Evolutionary conservation across 1,284 basidiomycete genomes (phyloP), one percentile per base, ranked within the genome.

Genomic region (Heterobasidion parviporum): DNA sequence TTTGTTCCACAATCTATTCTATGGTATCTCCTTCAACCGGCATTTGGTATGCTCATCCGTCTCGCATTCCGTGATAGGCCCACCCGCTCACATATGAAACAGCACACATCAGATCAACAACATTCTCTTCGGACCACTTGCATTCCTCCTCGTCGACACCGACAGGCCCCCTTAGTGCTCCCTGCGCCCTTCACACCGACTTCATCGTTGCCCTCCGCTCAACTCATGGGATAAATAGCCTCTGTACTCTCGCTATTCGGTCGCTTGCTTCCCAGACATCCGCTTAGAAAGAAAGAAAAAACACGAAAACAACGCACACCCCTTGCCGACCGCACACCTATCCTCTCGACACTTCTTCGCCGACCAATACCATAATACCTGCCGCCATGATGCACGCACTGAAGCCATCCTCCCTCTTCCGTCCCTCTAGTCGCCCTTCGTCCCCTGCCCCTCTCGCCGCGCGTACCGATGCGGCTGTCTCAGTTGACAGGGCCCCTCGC

Each of bases 141-240:
- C 70, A 60, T 75, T 74, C 73, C 69, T 74, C 68, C 76, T 83
- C 63, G 71, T 84, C 67, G 82, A 82, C 79, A 81, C 79, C 59
- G 86, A 90, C 77, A 76, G 83, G 61, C 87, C 87, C 67, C 87
- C 88, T 80, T 89, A 84, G 79, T 70, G 68, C 69, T 66, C 52
- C 20, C 54, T 57, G 52, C 45, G 41, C 53, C 53, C 48, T 38
- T 18, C 44, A 43, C 48, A 48, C 41, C 57, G 50, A 52, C 55
- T 48, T 14, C 16, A 41, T 35, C 54, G 56, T 59, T 55, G 59
- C 57, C 56, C 52, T 43, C 56, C 47, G 59, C 60, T 59, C 58
- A 64, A 69, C 75, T 69, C 68, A 87, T 89, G 87, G 83, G 84
- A 86, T 87, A 85, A 80, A 67, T 76, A 65, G 67, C 62, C 61